Evolutionary conservation across 208 protist species (phyloP).

Genomic region (Strigomonas culicis): DNA sequence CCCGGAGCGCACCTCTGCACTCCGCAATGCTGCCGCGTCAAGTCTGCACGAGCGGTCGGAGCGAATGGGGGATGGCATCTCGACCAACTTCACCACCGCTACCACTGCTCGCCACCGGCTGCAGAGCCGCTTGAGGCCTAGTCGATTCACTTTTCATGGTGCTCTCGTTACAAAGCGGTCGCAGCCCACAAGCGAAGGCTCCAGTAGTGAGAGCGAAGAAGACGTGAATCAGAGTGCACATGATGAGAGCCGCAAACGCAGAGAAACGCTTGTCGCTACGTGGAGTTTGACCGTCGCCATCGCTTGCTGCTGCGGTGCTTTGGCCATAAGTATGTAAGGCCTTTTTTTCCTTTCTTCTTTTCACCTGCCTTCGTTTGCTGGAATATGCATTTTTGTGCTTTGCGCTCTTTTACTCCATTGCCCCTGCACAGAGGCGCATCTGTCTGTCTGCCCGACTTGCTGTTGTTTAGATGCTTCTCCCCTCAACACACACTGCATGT

Average conservation of each 20-base stretch:
- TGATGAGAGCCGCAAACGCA: background rate
- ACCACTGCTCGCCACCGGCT: conserved; percentile 10
- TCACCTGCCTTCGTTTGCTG: too few species aligned
- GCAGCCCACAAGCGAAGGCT: background rate
- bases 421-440: too few species aligned
- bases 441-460: too few species aligned
- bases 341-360: too few species aligned
- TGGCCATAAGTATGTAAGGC: background rate
- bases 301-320: background rate
- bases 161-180: background rate
- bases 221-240: background rate
- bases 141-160: conserved; percentile 12
- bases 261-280: background rate
- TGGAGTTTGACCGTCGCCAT: background rate
- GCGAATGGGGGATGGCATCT: background rate
- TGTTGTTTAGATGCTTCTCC: too few species aligned
- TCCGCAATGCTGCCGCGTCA: conserved; percentile 21
- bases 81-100: background rate
- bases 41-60: conserved; percentile 17
- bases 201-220: background rate
- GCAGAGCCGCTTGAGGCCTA: conserved; percentile 30
- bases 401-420: too few species aligned
- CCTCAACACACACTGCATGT: too few species aligned
- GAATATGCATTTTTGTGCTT: too few species aligned
- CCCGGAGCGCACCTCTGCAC: conserved; percentile 24